phyloP scores from a whole-genome alignment of 768 basidiomycete species.

The Auricularia sp. region DNA sequence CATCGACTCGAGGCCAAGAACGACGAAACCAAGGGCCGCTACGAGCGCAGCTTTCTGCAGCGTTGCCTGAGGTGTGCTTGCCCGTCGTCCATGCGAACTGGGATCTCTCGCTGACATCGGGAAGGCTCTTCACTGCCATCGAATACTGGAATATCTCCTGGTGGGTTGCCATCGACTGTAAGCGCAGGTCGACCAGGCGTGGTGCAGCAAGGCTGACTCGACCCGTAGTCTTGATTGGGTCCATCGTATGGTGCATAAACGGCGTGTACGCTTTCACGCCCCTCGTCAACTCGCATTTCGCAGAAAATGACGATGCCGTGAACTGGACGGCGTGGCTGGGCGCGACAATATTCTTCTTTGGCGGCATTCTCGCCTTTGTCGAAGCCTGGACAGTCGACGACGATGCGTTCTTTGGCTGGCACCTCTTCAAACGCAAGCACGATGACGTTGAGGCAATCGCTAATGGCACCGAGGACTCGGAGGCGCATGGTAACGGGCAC shows the following conservation, averaged over 20 bases:
- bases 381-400: conserved; percentile 44
- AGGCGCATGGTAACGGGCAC: neutral
- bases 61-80: neutral
- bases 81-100: neutral
- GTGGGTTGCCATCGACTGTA: neutral
- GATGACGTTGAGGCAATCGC: neutral
- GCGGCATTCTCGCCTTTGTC: conserved; percentile 41
- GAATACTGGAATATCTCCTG: neutral
- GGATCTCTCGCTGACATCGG: neutral
- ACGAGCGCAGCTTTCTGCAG: neutral
- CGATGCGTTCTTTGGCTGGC: conserved; percentile 8
- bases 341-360: conserved; percentile 51
- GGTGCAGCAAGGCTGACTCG: neutral
- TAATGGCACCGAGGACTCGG: neutral
- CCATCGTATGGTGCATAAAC: conserved; percentile 45
- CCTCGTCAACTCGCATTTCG: conserved; percentile 23
- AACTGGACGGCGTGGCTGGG: conserved; percentile 47
- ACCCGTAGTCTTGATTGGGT: conserved; percentile 27
- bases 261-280: conserved; percentile 47
- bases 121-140: neutral
- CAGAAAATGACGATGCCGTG: conserved; percentile 23
- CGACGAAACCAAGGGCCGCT: neutral
- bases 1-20: neutral
- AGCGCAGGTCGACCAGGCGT: neutral
- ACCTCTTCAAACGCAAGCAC: neutral